phyloP scores from a whole-genome alignment of 169 alveolate species.

The Plasmodium yoelii region DNA sequence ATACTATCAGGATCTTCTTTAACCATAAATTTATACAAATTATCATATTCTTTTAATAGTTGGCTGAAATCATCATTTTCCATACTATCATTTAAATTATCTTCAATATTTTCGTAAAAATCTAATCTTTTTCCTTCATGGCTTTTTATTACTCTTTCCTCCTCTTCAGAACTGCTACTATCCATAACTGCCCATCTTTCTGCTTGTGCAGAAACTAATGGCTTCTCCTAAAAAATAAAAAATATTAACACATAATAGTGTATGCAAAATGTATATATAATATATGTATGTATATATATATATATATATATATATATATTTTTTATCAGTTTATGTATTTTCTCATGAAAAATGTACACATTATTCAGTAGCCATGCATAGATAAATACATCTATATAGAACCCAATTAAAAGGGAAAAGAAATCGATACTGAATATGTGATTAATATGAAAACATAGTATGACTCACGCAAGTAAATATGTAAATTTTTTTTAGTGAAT shows the following conservation, averaged over 20 bases:
- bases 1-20: constrained; percentile 82
- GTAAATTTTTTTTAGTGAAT: not conserved
- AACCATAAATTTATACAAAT: constrained; percentile 82
- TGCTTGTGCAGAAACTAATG: constrained; percentile 76
- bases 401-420: too few species aligned
- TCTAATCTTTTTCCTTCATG: constrained; percentile 88
- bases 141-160: constrained; percentile 87
- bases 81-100: constrained; percentile 84
- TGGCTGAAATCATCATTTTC: constrained; percentile 83
- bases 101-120: constrained; percentile 80
- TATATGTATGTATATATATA: too few species aligned
- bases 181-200: constrained; percentile 85
- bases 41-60: constrained; percentile 87
- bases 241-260: not conserved
- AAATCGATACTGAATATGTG: too few species aligned
- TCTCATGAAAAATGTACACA: constrained; percentile 82
- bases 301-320: too few species aligned
- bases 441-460: too few species aligned
- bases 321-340: not conserved
- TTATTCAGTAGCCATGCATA: constrained; percentile 65
- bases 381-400: not conserved
- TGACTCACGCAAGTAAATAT: too few species aligned
- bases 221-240: constrained; percentile 81
- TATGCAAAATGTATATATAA: too few species aligned
- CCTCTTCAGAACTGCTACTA: constrained; percentile 88